Base-by-base conservation (phyloP, 441 rosid genomes). In the Populus tomentosa region DNA sequence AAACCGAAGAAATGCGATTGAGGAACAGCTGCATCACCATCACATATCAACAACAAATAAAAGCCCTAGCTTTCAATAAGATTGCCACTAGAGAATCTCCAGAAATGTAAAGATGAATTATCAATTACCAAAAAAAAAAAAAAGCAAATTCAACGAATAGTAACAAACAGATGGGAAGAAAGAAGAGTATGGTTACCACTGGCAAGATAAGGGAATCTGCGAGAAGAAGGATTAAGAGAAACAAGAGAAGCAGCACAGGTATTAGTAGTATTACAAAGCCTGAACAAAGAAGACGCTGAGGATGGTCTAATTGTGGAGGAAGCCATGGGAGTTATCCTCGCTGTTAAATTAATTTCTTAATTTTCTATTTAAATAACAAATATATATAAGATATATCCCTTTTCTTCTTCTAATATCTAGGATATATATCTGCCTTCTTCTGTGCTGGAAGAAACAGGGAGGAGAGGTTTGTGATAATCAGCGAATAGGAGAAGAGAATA, bases 311-410 rank as follows among this genome's bases (percentile, higher is more conserved):
- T 77, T 53, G 61, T 16, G 30, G 98, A 87, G 77, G 97, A 89
- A 0, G 97, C 90, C 95, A 90, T 88, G 59, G 94, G 90, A 16
- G 85, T 72, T 73, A 90, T 79, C 90, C 92, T 87, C 80, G 86
- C 90, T 90, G 83, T 90, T 33, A 26, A 42, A 20, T 56, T n/a
- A 6, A 14, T n/a, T 20, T 8, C 5, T 16, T 8, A n/a, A 4
- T 53, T 53, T 53, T 42, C 14, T 11, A 42, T 0, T 42, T 10
- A 42, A 42, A 42, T 42, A 3, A 42, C 50, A 42, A 42, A 42
- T 38, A 42, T 42, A 10, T 42, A 5, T 42, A 2, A 10, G 50
- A 42, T 42, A 0, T 42, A 10, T 42, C 14, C 50, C 14, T 42
- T 42, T 42, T 53, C 61, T 53, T 53, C 21, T 53, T 53, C 61